Base-by-base conservation (phyloP, 805 yeast species). In the Saccharomyces cerevisiae region DNA sequence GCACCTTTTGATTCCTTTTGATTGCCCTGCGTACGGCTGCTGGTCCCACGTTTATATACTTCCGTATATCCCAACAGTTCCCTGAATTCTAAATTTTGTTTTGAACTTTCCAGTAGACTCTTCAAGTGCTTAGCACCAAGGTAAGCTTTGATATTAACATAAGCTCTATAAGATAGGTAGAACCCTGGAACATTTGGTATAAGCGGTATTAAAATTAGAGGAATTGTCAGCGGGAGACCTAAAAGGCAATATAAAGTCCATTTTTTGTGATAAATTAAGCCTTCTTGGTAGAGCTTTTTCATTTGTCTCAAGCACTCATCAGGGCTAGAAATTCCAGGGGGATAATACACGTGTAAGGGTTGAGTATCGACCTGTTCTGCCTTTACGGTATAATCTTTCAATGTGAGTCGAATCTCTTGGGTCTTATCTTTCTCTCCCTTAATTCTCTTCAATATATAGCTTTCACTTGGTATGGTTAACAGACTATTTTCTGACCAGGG, bases 171-270 rank as follows among this genome's bases (percentile, higher is more conserved):
- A 2, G 86, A 76, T 47, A 91, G 70, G 63, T 89, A 92, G 64
- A 92, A 86, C 0, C 96, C 96, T 0, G 98, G 98, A 22, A 91
- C 80, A 62, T 91, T 91, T 22, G 98, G 98, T 2, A 90, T 68
- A n/a, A 91, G 76, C 0, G 98, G 98, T 0, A 92, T 65, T 47
- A 89, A 61, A 0, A 89, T 90, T 47, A 91, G 68, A 1, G 98
- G 98, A 2, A 89, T 61, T 0, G 95, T 82, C 48, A 91, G 58
- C 1, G 97, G 97, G 3, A 92, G 69, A 3, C 83, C 82, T 14
- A 84, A 55, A 1, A 80, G 76, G 59, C 86, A 81, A 41, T 74
- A 59, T 1, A 79, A 49, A 58, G 85, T 76, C 60, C 79, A 78
- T 62, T 79, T 83, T 51, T 69, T 70, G 63, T 91, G 96, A 49